phyloP scores from a whole-genome alignment of 306 rosid genomes.

The Vigna mungo region DNA sequence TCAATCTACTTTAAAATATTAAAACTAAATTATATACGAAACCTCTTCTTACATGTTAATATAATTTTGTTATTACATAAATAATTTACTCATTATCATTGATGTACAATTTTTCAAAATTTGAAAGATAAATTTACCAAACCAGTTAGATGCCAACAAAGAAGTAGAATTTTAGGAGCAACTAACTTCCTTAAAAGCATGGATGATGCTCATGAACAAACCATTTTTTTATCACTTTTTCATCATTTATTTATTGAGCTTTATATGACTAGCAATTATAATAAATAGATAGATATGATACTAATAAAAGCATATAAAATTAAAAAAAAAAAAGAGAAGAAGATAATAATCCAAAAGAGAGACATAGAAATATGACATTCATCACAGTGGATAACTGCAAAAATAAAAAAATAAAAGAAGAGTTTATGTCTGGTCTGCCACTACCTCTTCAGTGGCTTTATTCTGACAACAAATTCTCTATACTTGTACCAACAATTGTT shows the following conservation, averaged over 20 bases:
- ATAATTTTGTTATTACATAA: too few relatives aligned
- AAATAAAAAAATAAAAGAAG: not conserved
- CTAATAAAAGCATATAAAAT: not conserved
- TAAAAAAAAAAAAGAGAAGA: not conserved
- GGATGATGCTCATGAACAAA: not conserved
- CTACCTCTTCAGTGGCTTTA: constrained; percentile 5
- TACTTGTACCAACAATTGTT: not conserved
- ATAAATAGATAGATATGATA: not conserved
- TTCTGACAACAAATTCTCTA: constrained; percentile 32
- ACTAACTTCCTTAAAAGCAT: not conserved
- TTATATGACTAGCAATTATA: not conserved
- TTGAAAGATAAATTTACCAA: not conserved
- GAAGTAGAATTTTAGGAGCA: not conserved
- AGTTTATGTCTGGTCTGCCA: constrained; percentile 43
- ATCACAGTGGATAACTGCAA: not conserved
- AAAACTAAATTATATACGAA: too few relatives aligned
- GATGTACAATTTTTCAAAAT: not conserved
- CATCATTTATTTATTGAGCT: not conserved
- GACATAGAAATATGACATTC: not conserved
- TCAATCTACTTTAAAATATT: too few relatives aligned
- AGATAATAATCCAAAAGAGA: not conserved
- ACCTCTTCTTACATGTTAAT: too few relatives aligned
- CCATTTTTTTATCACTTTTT: not conserved
- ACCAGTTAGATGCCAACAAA: not conserved
- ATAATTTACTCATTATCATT: not conserved